phyloP scores from a whole-genome alignment of 73 alveolate genomes.

The Paramecium sexaurelia region DNA sequence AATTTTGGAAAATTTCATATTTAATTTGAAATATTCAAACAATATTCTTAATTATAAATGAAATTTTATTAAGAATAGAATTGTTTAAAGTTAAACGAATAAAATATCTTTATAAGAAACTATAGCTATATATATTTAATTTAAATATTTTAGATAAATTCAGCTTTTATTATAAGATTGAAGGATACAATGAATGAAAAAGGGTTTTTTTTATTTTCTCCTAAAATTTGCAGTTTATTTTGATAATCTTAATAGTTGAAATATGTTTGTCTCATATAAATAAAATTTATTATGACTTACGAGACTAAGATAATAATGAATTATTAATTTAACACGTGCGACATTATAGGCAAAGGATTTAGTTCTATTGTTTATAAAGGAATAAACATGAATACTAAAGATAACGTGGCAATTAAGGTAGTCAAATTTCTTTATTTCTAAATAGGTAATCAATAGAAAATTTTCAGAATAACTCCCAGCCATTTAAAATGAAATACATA shows the following conservation, averaged over 20 bases:
- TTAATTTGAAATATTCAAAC: too few relatives aligned
- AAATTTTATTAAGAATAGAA: too few relatives aligned
- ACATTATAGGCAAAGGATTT: slow-evolving; percentile 64
- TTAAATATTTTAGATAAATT: too few relatives aligned
- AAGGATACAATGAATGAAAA: too few relatives aligned
- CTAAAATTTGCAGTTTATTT: not conserved
- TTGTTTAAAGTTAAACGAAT: too few relatives aligned
- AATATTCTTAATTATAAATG: too few relatives aligned
- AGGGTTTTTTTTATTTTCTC: too few relatives aligned
- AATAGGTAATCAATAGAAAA: slow-evolving; percentile 45
- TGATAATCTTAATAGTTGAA: not conserved
- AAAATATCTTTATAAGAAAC: too few relatives aligned
- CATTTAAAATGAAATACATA: slow-evolving; percentile 46
- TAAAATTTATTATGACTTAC: not conserved
- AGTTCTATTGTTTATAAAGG: slow-evolving; percentile 52
- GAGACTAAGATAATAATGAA: slow-evolving; percentile 33
- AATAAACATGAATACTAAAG: slow-evolving; percentile 18
- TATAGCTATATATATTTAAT: too few relatives aligned
- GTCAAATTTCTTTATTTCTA: not conserved
- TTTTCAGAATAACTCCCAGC: slow-evolving; percentile 16
- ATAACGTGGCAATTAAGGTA: slow-evolving; percentile 55
- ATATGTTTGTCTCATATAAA: not conserved
- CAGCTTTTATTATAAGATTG: too few relatives aligned
- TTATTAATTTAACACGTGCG: slow-evolving; percentile 1
- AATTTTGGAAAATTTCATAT: too few relatives aligned